Evolutionary conservation across 306 rosid genomes (phyloP).

Genomic region (Vicia faba): DNA sequence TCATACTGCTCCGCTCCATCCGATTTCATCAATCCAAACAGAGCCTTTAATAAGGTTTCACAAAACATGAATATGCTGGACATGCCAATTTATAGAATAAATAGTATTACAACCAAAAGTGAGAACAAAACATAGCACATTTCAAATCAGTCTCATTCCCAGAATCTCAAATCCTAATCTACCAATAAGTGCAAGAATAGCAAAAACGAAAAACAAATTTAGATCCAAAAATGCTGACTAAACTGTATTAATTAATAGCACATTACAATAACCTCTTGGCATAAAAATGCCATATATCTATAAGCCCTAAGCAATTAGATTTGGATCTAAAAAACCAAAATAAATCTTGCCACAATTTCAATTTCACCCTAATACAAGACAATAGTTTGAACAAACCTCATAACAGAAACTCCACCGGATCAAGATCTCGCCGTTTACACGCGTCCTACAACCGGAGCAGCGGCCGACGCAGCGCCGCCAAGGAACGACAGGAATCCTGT

Average conservation of each 20-base stretch:
- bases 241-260: constrained; percentile 16
- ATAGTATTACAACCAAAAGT: not conserved
- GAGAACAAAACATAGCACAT: not conserved
- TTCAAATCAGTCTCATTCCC: not conserved
- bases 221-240: constrained; percentile 39
- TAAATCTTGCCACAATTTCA: constrained; percentile 31
- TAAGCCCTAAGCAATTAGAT: constrained; percentile 46
- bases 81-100: not conserved
- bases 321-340: constrained; percentile 41
- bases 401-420: constrained; percentile 13
- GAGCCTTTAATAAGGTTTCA: no score
- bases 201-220: constrained; percentile 1
- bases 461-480: constrained; percentile 74
- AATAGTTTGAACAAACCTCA: constrained; percentile 49
- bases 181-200: constrained; percentile 16
- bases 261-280: constrained; percentile 14
- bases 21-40: no score
- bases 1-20: no score
- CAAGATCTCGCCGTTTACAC: constrained; percentile 49
- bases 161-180: constrained; percentile 1
- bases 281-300: constrained; percentile 28
- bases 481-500: constrained; percentile 86
- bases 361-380: constrained; percentile 37
- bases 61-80: not conserved
- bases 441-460: constrained; percentile 64